These are phyloP conservation scores for Penstemon barbatus DNA, from an alignment of 257 asterid genomes.

Conservation along the genomic window DNA sequence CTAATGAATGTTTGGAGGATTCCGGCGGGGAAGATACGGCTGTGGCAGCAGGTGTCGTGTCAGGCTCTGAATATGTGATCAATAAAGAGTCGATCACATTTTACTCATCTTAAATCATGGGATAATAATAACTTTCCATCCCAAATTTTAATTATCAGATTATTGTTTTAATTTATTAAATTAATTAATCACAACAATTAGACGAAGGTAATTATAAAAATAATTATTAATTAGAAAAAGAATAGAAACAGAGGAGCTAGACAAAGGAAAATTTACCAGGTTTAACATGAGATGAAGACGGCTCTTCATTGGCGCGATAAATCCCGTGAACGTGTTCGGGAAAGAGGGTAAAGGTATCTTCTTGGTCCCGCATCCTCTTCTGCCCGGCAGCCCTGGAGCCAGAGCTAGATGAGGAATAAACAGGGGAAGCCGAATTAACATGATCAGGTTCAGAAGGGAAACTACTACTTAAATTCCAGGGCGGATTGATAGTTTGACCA, in stretches of 20 bases:
- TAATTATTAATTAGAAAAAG: neutral
- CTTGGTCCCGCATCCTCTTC: constrained; percentile 66
- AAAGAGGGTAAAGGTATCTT: constrained; percentile 27
- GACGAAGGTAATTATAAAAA: too few species aligned
- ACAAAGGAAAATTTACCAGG: too few species aligned
- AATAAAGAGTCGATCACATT: too few species aligned
- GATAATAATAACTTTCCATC: too few species aligned
- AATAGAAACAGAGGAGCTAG: too few species aligned
- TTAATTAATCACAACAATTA: too few species aligned
- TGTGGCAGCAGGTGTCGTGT: constrained; percentile 10
- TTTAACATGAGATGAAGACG: too few species aligned
- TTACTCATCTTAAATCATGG: too few species aligned
- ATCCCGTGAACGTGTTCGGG: neutral
- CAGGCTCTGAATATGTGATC: constrained; percentile 35
- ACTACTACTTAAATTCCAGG: neutral
- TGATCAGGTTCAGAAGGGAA: too few species aligned
- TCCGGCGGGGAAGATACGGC: constrained; percentile 10
- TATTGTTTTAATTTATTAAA: too few species aligned
- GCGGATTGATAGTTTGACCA: constrained; percentile 22
- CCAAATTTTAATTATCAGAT: too few species aligned
- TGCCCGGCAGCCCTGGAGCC: constrained; percentile 66
- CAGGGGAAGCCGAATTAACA: constrained; percentile 52
- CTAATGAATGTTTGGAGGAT: neutral
- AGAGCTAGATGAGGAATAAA: constrained; percentile 68
- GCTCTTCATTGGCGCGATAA: too few species aligned